Evolutionary conservation across 768 basidiomycete genomes (phyloP).

Genomic region (Candolleomyces eurysporus): DNA sequence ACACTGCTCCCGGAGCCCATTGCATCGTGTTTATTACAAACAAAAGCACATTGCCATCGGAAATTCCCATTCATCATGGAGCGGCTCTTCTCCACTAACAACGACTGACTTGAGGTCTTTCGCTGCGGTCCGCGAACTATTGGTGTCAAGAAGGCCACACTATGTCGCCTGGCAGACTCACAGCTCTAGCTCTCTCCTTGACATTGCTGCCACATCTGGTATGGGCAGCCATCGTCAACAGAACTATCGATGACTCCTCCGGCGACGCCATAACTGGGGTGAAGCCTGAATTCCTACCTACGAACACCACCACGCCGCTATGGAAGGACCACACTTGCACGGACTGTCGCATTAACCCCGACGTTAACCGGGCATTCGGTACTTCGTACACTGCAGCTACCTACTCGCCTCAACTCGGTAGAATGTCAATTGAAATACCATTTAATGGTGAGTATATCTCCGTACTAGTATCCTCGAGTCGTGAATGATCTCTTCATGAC

Average conservation of each 20-base stretch:
- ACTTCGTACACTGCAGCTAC: slow-evolving; percentile 31
- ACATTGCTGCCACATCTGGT: neutral
- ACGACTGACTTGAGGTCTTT: too few relatives aligned
- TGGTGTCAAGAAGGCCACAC: too few relatives aligned
- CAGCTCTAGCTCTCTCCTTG: too few relatives aligned
- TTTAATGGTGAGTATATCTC: slow-evolving; percentile 21
- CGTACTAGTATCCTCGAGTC: neutral
- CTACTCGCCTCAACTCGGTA: slow-evolving; percentile 20
- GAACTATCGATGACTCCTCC: slow-evolving; percentile 33
- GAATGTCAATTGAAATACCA: slow-evolving; percentile 22
- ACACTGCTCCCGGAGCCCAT: too few relatives aligned
- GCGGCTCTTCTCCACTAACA: too few relatives aligned
- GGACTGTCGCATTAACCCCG: slow-evolving; percentile 21
- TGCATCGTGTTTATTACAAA: too few relatives aligned
- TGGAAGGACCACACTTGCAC: slow-evolving; percentile 25
- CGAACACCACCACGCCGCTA: slow-evolving; percentile 2
- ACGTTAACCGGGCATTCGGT: slow-evolving; percentile 17
- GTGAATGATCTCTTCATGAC: neutral
- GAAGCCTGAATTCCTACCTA: slow-evolving; percentile 23
- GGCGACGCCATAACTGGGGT: slow-evolving; percentile 28
- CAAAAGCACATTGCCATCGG: too few relatives aligned
- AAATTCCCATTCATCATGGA: too few relatives aligned
- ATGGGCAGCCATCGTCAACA: slow-evolving; percentile 21
- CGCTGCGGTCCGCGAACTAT: too few relatives aligned
- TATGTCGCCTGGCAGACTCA: too few relatives aligned